Conservation (phyloP, 1,284 basidiomycete species). For the Vanrija humicola region DNA sequence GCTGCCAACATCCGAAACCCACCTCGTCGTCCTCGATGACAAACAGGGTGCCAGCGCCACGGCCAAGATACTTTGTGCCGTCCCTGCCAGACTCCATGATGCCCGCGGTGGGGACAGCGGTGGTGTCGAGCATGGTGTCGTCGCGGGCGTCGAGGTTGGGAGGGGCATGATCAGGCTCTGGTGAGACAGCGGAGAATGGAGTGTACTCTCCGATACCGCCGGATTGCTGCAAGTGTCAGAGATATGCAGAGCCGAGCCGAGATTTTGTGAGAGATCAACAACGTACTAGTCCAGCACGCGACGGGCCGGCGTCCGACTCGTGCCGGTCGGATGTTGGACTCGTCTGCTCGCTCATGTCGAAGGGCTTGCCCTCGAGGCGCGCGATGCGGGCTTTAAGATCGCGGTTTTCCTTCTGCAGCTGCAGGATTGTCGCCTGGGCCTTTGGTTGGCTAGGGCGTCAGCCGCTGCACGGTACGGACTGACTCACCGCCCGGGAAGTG, state of each 20-base stretch:
- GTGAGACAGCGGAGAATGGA: conserved; percentile 14
- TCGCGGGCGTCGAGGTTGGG: conserved; percentile 5
- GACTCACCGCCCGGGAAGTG: conserved; percentile 16
- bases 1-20: neutral
- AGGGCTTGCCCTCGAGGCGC: neutral
- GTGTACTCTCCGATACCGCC: conserved; percentile 8
- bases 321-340: no score
- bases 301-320: no score
- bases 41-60: conserved; percentile 22
- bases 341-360: neutral
- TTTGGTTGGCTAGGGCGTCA: conserved; percentile 11
- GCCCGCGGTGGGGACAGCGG: conserved; percentile 7
- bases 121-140: conserved; percentile 15
- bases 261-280: no score
- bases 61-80: conserved; percentile 17
- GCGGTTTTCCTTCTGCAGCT: conserved; percentile 16
- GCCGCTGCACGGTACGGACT: neutral
- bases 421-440: conserved; percentile 14
- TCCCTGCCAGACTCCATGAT: conserved; percentile 12
- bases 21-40: conserved; percentile 19
- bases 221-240: no score
- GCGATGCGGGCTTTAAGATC: conserved; percentile 7
- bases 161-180: conserved; percentile 4
- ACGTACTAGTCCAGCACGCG: no score
- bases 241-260: no score